Conservation (phyloP, 1,284 basidiomycete species). For the Ceratobasidium sp. region DNA sequence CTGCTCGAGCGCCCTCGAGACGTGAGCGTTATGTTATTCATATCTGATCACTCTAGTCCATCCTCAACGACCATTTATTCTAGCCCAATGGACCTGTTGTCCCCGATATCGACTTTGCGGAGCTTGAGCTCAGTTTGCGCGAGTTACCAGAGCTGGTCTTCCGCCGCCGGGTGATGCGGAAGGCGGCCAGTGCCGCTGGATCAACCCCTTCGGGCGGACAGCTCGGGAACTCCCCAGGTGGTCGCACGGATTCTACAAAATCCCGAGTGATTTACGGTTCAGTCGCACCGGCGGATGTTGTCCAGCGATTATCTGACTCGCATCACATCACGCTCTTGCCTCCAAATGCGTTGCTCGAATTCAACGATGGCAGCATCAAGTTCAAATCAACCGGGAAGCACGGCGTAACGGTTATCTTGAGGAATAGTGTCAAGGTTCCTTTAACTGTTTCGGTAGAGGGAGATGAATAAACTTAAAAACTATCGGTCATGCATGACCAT, state of each 20-base stretch:
- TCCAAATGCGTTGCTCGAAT: slow-evolving; percentile 36
- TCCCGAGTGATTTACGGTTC: slow-evolving; percentile 34
- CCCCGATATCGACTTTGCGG: slow-evolving; percentile 39
- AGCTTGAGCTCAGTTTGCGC: slow-evolving; percentile 31
- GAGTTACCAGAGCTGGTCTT: slow-evolving; percentile 33
- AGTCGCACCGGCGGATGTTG: slow-evolving; percentile 28
- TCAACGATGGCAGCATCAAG: slow-evolving; percentile 23
- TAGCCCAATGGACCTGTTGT: slow-evolving; percentile 34
- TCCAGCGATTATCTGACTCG: slow-evolving; percentile 40
- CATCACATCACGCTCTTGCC: slow-evolving; percentile 37
- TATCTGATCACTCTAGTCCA: not conserved
- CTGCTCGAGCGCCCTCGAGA: slow-evolving; percentile 37
- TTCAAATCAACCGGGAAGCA: slow-evolving; percentile 37
- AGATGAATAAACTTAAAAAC: slow-evolving; percentile 28
- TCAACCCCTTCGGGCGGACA: not conserved
- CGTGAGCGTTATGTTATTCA: slow-evolving; percentile 20
- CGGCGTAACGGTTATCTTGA: slow-evolving; percentile 12
- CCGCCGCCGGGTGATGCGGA: slow-evolving; percentile 24
- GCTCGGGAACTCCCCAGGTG: not conserved
- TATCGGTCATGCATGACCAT: too few relatives aligned
- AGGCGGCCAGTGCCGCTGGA: not conserved
- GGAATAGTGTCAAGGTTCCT: slow-evolving; percentile 32
- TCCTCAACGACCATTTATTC: not conserved
- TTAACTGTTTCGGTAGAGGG: slow-evolving; percentile 24
- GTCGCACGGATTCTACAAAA: not conserved